These are phyloP conservation scores for Graphilbum ipis-grandicollis DNA, from an alignment of 2,329 filamentous ascomycete genomes.

Conservation along the genomic window DNA sequence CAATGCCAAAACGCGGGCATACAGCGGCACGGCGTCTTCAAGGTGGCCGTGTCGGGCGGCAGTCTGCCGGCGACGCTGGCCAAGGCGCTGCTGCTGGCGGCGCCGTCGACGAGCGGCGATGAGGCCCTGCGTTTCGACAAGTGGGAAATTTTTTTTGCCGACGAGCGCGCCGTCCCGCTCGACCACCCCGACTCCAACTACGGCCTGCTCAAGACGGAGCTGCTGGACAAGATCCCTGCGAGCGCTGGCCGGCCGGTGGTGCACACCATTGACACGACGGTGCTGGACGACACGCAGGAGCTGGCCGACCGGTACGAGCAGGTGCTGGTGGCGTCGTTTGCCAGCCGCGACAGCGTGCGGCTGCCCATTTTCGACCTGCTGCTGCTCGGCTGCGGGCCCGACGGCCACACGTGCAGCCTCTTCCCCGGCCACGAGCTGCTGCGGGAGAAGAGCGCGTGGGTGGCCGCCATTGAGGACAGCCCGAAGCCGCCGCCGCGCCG, in stretches of 20 bases:
- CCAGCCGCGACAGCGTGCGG: constrained; percentile 82
- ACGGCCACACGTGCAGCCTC: constrained; percentile 92
- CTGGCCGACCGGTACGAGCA: constrained; percentile 90
- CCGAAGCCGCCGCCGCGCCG: constrained; percentile 84
- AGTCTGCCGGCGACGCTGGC: constrained; percentile 81
- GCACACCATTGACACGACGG: constrained; percentile 52
- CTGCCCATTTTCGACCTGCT: constrained; percentile 90
- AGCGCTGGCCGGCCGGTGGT: constrained; percentile 50
- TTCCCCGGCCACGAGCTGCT: constrained; percentile 83
- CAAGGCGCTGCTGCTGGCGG: constrained; percentile 55
- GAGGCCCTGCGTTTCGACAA: constrained; percentile 61
- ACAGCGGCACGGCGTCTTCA: constrained; percentile 67
- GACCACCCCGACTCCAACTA: constrained; percentile 93
- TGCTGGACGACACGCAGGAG: constrained; percentile 68
- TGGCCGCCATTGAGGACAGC: constrained; percentile 78
- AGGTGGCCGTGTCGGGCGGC: constrained; percentile 83
- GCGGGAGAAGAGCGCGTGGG: constrained; percentile 78
- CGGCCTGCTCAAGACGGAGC: constrained; percentile 66
- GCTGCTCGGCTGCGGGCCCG: constrained; percentile 82
- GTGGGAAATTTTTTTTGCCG: constrained; percentile 98
- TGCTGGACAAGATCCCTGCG: constrained; percentile 72
- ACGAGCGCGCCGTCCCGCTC: constrained; percentile 87
- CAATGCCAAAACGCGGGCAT: constrained; percentile 67
- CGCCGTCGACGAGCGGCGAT: constrained; percentile 22
- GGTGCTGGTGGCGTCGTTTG: constrained; percentile 68